Base-by-base conservation (phyloP, 805 yeast genomes). In the Wickerhamiella azyma region DNA sequence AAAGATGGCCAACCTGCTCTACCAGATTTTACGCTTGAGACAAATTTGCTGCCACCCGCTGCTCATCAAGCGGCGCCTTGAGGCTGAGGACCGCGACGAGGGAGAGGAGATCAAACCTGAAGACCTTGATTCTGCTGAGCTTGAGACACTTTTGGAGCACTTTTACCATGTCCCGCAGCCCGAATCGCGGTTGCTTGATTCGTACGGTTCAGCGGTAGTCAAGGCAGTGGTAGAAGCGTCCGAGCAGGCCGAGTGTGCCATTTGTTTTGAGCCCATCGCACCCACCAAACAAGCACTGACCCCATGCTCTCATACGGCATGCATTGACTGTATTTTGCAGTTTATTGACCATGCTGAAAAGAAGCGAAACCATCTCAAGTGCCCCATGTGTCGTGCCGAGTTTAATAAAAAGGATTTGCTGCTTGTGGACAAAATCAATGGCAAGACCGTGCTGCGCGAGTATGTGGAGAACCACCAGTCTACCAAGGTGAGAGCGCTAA, bases 11-110 rank as follows among this genome's bases (percentile, higher is more conserved):
- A 77, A 82, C 26, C 84, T 89, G 53, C 66, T 89, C 53, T 80
- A 92, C 2, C 92, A 84, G 58, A 80, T 89, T 45, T 62, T 89
- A 51, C 68, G 97, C 47, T 67, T 89, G 33, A 70, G 97, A 49
- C 97, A 89, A 59, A 74, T 81, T 0, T 89, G 96, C 59, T 85
- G 95, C 57, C 96, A 89, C 59, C 71, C 81, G 14, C 76, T 75
- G 45, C 65, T 88, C 47, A 72, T 86, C 1, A 21, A 21, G 7
- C 24, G 24, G 6, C 24, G 24, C 7, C 24, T 21, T 21, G 24
- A 21, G 24, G 24, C 24, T 7, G 24, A 21, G 6, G 24, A 21
- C 24, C 24, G 24, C 24, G 11, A 47, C 16, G 39, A 42, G 4
- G 51, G 36, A 2, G 55, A 40, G 10, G 55, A 40, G 10, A 55